phyloP scores from a whole-genome alignment of 768 basidiomycete species.

The Floccularia luteovirens region DNA sequence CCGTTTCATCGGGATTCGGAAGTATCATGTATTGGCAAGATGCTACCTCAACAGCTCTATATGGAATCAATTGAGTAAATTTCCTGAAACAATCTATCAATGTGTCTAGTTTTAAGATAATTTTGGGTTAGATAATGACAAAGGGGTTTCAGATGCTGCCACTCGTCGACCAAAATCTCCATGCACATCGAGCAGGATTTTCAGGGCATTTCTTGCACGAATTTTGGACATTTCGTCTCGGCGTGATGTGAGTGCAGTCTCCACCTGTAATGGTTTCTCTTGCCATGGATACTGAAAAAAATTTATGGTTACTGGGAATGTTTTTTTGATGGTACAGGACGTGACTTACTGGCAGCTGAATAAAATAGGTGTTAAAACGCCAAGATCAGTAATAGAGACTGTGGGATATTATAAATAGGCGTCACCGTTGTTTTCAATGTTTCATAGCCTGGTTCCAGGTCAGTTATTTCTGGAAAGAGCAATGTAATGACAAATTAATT shows the following conservation, averaged over 20 bases:
- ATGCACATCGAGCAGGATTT: constrained; percentile 84
- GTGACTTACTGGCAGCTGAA: too few relatives aligned
- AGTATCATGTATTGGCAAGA: not conserved
- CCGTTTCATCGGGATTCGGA: constrained; percentile 8
- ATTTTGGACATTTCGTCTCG: constrained; percentile 83
- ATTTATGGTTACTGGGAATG: not conserved
- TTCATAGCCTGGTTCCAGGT: constrained; percentile 32
- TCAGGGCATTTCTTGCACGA: constrained; percentile 91
- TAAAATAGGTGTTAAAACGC: constrained; percentile 2
- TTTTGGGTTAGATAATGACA: constrained; percentile 32
- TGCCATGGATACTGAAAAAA: constrained; percentile 78
- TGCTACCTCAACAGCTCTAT: too few relatives aligned
- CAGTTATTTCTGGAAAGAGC: not conserved
- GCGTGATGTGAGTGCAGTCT: constrained; percentile 63
- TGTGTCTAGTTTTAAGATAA: constrained; percentile 22
- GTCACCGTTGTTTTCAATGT: constrained; percentile 38
- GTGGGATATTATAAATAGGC: constrained; percentile 12
- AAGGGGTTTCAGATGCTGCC: constrained; percentile 27
- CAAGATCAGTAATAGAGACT: constrained; percentile 1
- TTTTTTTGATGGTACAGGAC: too few relatives aligned
- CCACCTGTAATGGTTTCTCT: constrained; percentile 55
- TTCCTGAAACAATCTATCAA: too few relatives aligned
- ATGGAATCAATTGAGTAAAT: too few relatives aligned
- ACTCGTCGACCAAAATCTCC: constrained; percentile 76
- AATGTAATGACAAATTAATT: constrained; percentile 9